Percentiles rank a stretch among this genome's conserved stretches.
These are phyloP conservation scores for Aspergillus sp. DNA, from an alignment of 2,329 filamentous ascomycete genomes.

Conservation along the genomic window DNA sequence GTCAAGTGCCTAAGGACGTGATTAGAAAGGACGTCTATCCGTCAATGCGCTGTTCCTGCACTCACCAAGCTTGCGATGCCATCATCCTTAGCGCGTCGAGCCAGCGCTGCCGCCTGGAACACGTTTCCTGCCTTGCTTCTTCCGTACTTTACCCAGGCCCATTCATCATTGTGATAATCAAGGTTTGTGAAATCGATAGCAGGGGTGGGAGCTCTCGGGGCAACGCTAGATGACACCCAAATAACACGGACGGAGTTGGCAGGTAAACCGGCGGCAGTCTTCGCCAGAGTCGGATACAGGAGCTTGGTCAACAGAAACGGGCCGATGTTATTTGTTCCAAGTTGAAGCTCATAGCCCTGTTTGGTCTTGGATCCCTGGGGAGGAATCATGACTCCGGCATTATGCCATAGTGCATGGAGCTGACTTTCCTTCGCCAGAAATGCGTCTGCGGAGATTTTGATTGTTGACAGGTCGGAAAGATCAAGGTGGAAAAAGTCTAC, in stretches of 20 bases:
- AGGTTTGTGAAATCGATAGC: not conserved
- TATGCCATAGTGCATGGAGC: slow-evolving; percentile 45
- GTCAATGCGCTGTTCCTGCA: not conserved
- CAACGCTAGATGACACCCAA: not conserved
- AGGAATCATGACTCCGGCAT: slow-evolving; percentile 39
- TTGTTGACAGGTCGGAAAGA: slow-evolving; percentile 25
- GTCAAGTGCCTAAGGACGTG: too few species aligned
- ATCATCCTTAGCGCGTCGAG: too few species aligned
- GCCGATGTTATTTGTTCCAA: slow-evolving; percentile 43
- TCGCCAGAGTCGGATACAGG: not conserved
- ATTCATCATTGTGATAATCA: too few species aligned
- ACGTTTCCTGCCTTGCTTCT: too few species aligned
- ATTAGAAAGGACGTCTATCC: not conserved
- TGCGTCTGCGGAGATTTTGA: slow-evolving; percentile 25
- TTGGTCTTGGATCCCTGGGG: slow-evolving; percentile 31
- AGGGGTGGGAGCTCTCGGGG: not conserved
- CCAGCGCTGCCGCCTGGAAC: too few species aligned
- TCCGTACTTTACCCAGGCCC: too few species aligned
- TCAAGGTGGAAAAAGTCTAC: slow-evolving; percentile 47
- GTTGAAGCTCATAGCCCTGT: slow-evolving; percentile 34
- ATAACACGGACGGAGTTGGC: not conserved
- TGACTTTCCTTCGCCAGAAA: slow-evolving; percentile 37
- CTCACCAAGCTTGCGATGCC: too few species aligned
- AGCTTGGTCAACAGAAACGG: slow-evolving; percentile 41
- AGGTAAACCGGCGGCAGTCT: not conserved